Percentiles rank a stretch among this genome's conserved stretches.
phyloP scores from a whole-genome alignment of 2,329 filamentous ascomycete species.

The Verticillium dahliae region DNA sequence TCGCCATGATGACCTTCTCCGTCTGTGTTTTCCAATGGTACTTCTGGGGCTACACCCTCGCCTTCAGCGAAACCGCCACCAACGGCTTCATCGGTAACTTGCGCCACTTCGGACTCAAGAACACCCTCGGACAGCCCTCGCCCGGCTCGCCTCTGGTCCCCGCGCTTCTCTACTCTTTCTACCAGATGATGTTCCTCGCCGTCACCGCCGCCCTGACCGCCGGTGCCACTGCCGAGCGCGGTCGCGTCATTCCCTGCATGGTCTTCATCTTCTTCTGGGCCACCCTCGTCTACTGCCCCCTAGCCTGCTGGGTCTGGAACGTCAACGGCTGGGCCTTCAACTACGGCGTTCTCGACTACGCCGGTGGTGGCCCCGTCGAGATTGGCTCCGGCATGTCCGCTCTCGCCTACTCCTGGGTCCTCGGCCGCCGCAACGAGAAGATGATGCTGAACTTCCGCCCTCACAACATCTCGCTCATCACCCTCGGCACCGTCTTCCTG shows the following conservation, averaged over 20 bases:
- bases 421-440: conserved; percentile 93
- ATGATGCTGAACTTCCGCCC: conserved; percentile 99
- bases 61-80: conserved; percentile 74
- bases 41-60: conserved; percentile 97
- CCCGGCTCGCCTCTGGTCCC: conserved; percentile 84
- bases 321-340: conserved; percentile 86
- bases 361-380: conserved; percentile 93
- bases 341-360: conserved; percentile 92
- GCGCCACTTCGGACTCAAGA: conserved; percentile 80
- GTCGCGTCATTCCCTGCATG: conserved; percentile 86
- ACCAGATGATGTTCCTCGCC: conserved; percentile 97
- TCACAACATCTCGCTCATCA: conserved; percentile 96
- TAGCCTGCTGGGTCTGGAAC: conserved; percentile 97
- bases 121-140: conserved; percentile 76
- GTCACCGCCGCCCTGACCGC: conserved; percentile 89
- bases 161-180: conserved; percentile 88
- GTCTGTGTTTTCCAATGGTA: conserved; percentile 98
- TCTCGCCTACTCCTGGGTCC: conserved; percentile 89
- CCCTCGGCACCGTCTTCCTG: conserved; percentile 87
- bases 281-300: conserved; percentile 92
- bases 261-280: conserved; percentile 96
- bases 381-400: conserved; percentile 91
- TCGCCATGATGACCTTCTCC: conserved; percentile 87
- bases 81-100: conserved; percentile 92
- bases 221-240: conserved; percentile 88